phyloP scores from a whole-genome alignment of 2,329 filamentous ascomycete species.

The Beauveria australis region DNA sequence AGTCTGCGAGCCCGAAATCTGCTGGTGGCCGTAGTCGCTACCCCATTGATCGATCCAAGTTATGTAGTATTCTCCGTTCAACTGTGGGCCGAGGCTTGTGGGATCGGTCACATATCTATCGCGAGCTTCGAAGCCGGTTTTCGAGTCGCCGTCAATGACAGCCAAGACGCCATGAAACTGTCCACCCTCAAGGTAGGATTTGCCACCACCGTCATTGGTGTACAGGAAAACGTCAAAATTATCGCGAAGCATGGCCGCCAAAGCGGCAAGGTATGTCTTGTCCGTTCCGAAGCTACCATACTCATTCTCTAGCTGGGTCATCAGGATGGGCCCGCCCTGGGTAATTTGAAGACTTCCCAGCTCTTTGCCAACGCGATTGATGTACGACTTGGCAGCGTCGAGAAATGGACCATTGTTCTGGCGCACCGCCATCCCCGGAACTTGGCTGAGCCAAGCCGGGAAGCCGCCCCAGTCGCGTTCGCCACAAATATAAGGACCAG shows the following conservation, averaged over 20 bases:
- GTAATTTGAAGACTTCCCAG: constrained; percentile 29
- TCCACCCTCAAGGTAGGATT: constrained; percentile 35
- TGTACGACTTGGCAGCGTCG: constrained; percentile 27
- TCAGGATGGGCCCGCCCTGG: constrained; percentile 37
- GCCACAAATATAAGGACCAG: constrained; percentile 40
- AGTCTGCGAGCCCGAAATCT: constrained; percentile 20
- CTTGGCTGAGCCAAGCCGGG: constrained; percentile 34
- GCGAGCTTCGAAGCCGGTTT: constrained; percentile 30
- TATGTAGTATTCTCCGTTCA: constrained; percentile 43
- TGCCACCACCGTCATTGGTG: constrained; percentile 39
- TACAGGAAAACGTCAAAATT: constrained; percentile 38
- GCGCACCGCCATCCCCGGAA: constrained; percentile 33
- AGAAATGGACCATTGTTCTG: constrained; percentile 33
- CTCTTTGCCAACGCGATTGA: constrained; percentile 30
- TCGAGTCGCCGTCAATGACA: constrained; percentile 36
- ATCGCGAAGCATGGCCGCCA: constrained; percentile 32
- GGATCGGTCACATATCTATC: constrained; percentile 35
- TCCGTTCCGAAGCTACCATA: constrained; percentile 41
- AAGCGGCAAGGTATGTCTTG: constrained; percentile 32
- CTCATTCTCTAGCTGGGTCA: constrained; percentile 44
- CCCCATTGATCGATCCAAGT: constrained; percentile 37
- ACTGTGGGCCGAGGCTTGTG: constrained; percentile 32
- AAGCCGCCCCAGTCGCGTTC: constrained; percentile 43
- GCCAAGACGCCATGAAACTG: constrained; percentile 36
- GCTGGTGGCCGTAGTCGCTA: constrained; percentile 27